These are phyloP conservation scores for Backusella luteola DNA, from an alignment of 192 early-diverging fungal genomes.

Conservation along the genomic window DNA sequence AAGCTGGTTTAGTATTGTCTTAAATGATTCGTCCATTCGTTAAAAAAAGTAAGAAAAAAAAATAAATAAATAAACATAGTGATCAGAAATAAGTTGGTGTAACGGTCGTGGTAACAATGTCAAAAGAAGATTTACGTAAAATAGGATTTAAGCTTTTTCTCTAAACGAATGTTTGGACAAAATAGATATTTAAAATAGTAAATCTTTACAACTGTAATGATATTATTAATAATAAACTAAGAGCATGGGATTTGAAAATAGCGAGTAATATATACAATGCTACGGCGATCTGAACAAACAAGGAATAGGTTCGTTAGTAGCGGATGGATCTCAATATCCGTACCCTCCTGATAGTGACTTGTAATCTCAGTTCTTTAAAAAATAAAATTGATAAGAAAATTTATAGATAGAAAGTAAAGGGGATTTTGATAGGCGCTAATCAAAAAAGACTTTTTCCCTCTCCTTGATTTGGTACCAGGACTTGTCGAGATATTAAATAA, in stretches of 20 bases:
- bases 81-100: background rate
- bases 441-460: background rate
- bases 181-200: background rate
- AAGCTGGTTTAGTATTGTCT: background rate
- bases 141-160: background rate
- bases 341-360: background rate
- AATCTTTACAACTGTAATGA: background rate
- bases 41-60: background rate
- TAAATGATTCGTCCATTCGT: background rate
- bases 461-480: background rate
- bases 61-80: background rate
- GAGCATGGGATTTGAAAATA: background rate
- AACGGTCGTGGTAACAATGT: background rate
- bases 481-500: background rate
- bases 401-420: background rate
- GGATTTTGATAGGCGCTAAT: background rate
- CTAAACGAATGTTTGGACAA: background rate
- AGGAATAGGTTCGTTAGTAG: background rate
- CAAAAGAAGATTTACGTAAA: background rate
- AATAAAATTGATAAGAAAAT: background rate
- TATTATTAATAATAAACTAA: background rate
- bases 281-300: background rate
- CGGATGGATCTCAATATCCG: background rate
- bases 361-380: background rate
- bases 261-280: background rate